Evolutionary conservation across 2,329 filamentous ascomycete species (phyloP), one percentile per base, ranked within the genome.

Genomic region (Talaromyces sp.): DNA sequence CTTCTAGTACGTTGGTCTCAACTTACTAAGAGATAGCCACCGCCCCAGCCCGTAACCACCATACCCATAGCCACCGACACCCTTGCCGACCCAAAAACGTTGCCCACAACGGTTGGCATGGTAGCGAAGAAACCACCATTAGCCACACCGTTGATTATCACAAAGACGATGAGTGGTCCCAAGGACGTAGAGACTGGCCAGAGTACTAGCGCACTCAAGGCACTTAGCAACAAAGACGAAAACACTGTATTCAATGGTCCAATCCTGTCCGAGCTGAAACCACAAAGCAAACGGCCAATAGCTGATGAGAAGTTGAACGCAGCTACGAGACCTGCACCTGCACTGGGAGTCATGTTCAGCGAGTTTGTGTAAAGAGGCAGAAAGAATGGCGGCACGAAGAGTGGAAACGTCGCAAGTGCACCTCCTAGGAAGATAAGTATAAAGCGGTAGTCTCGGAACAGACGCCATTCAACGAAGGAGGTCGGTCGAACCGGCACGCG

Each of bases 51-150:
- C 0, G 83, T 87, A 1, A 87, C 81, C 43, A 86, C 81, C 85
- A 88, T 88, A 4, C 84, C 82, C 82, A 89, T 86, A 0, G 84
- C 85, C 22, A 86, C 82, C 3, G 82, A 78, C 43, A 86, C 81
- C 3, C 83, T 77, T 0, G 80, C 81, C 3, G 81, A 84, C 1
- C 85, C 86, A 74, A 87, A 88, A 0, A 86, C 81, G 67, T 82
- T 86, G 0, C 84, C 82, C 0, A 88, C 83, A 2, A 86, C 86
- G 0, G 87, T 88, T 0, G 87, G 87, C 79, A 88, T 87, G 0
- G 84, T 84, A 1, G 84, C 82, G 70, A 89, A 89, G 76, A 89
- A 89, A 0, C 83, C 85, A 0, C 87, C 87, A 68, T 88, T 88
- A 5, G 83, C 81, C 43, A 82, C 75, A 0, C 87, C 87, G 67